Evolutionary conservation across 2,329 filamentous ascomycete genomes (phyloP).

Genomic region (Didymosphaeria variabile): DNA sequence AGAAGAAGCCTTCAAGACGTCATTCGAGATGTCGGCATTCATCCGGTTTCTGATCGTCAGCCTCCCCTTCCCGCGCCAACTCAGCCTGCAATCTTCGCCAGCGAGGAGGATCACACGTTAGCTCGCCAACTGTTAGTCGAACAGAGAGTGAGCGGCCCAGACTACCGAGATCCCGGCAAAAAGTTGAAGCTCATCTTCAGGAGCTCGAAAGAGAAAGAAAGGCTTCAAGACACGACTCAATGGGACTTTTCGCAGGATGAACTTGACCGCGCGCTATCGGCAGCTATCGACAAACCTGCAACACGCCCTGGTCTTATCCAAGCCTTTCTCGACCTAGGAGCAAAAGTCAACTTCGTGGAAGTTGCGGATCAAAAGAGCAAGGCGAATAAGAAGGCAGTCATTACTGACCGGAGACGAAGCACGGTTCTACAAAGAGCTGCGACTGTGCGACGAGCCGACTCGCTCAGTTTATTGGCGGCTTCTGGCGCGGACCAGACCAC

Average conservation of each 20-base stretch:
- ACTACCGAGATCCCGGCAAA: constrained; percentile 39
- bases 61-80: constrained; percentile 44
- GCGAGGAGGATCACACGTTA: constrained; percentile 42
- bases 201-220: constrained; percentile 47
- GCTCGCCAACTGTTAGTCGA: constrained; percentile 43
- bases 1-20: constrained; percentile 41
- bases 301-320: constrained; percentile 44
- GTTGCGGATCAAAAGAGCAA: constrained; percentile 32
- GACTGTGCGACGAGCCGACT: constrained; percentile 39
- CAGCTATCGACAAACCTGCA: constrained; percentile 40
- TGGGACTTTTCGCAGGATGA: constrained; percentile 48
- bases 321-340: constrained; percentile 44
- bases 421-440: constrained; percentile 48
- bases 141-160: constrained; percentile 40
- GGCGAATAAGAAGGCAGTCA: constrained; percentile 29
- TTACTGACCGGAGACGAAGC: constrained; percentile 40
- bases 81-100: constrained; percentile 38
- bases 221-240: constrained; percentile 34
- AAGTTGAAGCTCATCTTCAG: constrained; percentile 48
- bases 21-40: constrained; percentile 39
- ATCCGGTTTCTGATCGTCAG: constrained; percentile 36
- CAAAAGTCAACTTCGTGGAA: constrained; percentile 45
- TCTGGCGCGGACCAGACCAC: constrained; percentile 48
- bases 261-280: constrained; percentile 45
- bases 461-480: constrained; percentile 42